phyloP scores from a whole-genome alignment of 2,329 filamentous ascomycete species.

The Ophiocordyceps camponoti-rufipedis region DNA sequence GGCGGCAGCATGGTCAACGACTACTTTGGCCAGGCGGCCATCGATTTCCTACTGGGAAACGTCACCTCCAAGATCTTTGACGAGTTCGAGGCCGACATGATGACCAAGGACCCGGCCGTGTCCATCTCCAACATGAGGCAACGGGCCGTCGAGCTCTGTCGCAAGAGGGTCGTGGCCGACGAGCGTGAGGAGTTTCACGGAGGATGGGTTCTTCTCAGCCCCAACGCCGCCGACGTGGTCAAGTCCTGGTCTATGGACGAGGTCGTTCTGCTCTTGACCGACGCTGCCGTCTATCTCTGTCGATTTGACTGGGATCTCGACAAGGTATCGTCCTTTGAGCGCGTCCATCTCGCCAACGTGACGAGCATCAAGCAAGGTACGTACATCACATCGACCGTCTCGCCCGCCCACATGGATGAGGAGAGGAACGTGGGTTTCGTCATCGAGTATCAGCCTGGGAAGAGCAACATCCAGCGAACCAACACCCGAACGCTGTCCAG shows the following conservation, averaged over 20 bases:
- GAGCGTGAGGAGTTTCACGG: conserved; percentile 70
- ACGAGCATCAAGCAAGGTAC: conserved; percentile 58
- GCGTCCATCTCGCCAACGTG: conserved; percentile 60
- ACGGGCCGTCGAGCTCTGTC: conserved; percentile 75
- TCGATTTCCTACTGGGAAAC: conserved; percentile 85
- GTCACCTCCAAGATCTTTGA: conserved; percentile 73
- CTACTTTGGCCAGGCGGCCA: conserved; percentile 87
- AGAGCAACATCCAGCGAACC: conserved; percentile 53
- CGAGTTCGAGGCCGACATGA: conserved; percentile 88
- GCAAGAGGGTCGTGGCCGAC: conserved; percentile 71
- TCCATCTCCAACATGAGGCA: conserved; percentile 72
- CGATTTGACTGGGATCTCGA: conserved; percentile 90
- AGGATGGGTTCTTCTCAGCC: conserved; percentile 77
- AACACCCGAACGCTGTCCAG: conserved; percentile 70
- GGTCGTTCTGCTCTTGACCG: conserved; percentile 70
- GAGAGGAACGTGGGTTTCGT: conserved; percentile 69
- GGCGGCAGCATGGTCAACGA: conserved; percentile 78
- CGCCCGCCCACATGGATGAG: conserved; percentile 58
- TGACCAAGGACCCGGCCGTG: conserved; percentile 78
- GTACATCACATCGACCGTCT: conserved; percentile 81
- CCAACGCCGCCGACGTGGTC: conserved; percentile 50
- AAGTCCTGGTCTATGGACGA: conserved; percentile 67
- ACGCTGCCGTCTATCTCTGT: conserved; percentile 72
- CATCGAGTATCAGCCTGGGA: conserved; percentile 55
- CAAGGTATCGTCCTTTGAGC: conserved; percentile 83